Evolutionary conservation across 495 filamentous ascomycete species (phyloP), one percentile per base, ranked within the genome.

Genomic region (Glonium stellatum): DNA sequence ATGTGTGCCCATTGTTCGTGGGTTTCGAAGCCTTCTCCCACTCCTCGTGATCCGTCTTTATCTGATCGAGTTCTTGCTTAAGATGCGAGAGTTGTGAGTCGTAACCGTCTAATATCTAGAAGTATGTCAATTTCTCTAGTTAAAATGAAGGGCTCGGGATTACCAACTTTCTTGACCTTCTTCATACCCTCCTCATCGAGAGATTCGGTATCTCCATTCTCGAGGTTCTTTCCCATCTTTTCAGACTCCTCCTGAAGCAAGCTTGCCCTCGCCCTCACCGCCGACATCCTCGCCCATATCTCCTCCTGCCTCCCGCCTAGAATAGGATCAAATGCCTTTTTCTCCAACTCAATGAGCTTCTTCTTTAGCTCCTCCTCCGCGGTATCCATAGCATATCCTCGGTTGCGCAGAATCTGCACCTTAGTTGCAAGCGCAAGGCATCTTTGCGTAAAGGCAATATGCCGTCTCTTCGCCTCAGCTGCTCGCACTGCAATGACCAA

Each of bases 211-310:
- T 72, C 70, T 70, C 72, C 77, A 62, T 59, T 70, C 55, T 71
- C 82, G 3, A 67, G 54, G 25, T 57, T 51, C 72, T 66, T 81
- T 60, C 80, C 84, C 55, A 79, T 70, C 68, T 83, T 86, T 66
- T 87, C 83, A 63, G 93, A 79, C 75, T 96, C 92, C 53, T 79
- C 79, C 72, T 90, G 86, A 62, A 99, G 75, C 48, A 82, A 81
- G 68, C 85, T 84, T 36, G 88, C 87, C 63, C 90, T 82, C 61
- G 92, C 89, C 64, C 89, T 78, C 37, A 97, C 82, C 25, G 85
- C 85, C 56, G 95, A 82, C 81, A 99, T 87, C 35, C 95, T 79
- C 37, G 93, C 95, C 93, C 93, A 99, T 52, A 99, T 87, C 76
- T 99, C 93, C 73, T 99, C 93, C 54, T 84, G 84, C 57, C 91